Evolutionary conservation across 2,329 filamentous ascomycete species (phyloP), one percentile per base, ranked within the genome.

Genomic region (Aspergillus pseudoterreus): DNA sequence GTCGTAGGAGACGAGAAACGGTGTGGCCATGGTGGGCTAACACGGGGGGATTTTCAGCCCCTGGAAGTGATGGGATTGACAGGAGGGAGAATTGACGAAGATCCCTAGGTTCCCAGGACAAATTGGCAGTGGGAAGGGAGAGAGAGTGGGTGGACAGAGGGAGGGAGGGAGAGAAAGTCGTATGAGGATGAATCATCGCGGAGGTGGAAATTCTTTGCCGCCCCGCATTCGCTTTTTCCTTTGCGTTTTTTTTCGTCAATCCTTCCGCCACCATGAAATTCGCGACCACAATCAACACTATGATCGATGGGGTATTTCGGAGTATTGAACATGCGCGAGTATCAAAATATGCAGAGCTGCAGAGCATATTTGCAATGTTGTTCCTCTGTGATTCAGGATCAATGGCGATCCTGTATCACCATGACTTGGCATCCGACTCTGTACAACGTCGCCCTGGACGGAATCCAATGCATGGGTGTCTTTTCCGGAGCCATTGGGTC

Each of bases 1-100:
- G 64, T 73, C 65, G 50, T 70, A 57, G 43, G 70, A 72, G 58
- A 76, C 63, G 49, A 76, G 64, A 57, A 74, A 69, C 14, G 69
- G 71, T 42, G 72, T 70, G 33, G 72, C 67, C 73, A 76, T 75
- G 57, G 47, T 61, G 58, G 43, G 42, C 30, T 19, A 43, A 24
- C 12, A 50, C n/a, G 27, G 19, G 15, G 15, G 41, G 45, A 15
- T 36, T 21, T 22, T 9, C 19, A 44, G 42, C n/a, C 30, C 12
- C n/a, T 11, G 27, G 15, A 27, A 19, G 30, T 14, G 24, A 14
- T 21, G 32, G 14, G 35, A n/a, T 17, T 39, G 27, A 32, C 43
- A 14, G 32, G 4, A 51, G 19, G 48, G 43, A 36, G 43, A 53
- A 49, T 33, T 33, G 21, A 19, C 12, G 21, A 21, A 44, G 24